These are phyloP conservation scores for Tetradesmus obliquus DNA, from an alignment of 139 green algal genomes.

Conservation along the genomic window DNA sequence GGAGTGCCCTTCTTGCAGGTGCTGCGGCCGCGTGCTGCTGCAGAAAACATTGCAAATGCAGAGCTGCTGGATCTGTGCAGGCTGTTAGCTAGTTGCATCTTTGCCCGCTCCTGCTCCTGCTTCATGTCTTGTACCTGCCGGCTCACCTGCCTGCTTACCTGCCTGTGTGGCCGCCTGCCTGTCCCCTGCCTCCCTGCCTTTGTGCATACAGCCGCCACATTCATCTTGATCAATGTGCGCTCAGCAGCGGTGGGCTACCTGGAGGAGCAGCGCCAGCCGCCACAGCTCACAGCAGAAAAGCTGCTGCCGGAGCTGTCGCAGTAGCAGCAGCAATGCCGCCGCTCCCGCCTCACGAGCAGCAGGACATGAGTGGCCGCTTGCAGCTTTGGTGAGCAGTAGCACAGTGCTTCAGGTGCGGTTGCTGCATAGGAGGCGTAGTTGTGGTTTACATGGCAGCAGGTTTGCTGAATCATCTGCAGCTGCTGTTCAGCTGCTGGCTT, in stretches of 20 bases:
- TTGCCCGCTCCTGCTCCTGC: not conserved
- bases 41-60: too few relatives aligned
- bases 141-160: not conserved
- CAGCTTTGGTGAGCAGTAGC: too few relatives aligned
- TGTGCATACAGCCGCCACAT: slow-evolving; percentile 62
- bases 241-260: slow-evolving; percentile 56
- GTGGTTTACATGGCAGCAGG: too few relatives aligned
- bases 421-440: too few relatives aligned
- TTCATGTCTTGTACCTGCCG: not conserved
- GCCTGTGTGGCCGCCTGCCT: not conserved
- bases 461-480: too few relatives aligned
- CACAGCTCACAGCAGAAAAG: not conserved
- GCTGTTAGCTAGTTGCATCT: not conserved
- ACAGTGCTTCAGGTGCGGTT: too few relatives aligned
- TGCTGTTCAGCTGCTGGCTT: too few relatives aligned
- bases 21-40: too few relatives aligned
- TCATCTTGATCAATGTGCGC: slow-evolving; percentile 73
- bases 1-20: too few relatives aligned
- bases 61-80: too few relatives aligned
- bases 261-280: slow-evolving; percentile 41
- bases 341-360: too few relatives aligned
- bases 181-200: not conserved
- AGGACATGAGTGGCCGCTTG: too few relatives aligned
- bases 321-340: not conserved
- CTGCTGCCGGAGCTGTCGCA: slow-evolving; percentile 23